Conservation (phyloP, 306 rosid species). For the barrel medic (Medicago truncatula) region DNA sequence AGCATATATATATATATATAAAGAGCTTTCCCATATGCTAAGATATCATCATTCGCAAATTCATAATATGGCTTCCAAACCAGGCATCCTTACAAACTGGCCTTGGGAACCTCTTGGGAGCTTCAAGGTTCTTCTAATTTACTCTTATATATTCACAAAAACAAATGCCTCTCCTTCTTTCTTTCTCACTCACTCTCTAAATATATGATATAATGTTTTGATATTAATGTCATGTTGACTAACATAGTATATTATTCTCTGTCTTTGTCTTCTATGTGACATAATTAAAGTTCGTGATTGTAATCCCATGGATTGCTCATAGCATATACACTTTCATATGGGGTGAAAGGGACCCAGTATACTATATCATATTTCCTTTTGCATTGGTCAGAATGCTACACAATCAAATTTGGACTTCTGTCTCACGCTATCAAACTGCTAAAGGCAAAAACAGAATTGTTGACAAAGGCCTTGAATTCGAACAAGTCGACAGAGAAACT, state of each 20-base stretch:
- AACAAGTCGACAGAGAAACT: slow-evolving; percentile 74
- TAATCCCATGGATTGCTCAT: slow-evolving; percentile 63
- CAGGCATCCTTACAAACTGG: slow-evolving; percentile 68
- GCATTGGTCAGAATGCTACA: slow-evolving; percentile 57
- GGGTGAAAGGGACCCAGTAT: slow-evolving; percentile 35
- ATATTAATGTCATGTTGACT: not conserved
- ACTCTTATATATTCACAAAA: too few species aligned
- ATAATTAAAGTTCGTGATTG: slow-evolving; percentile 35
- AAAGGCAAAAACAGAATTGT: slow-evolving; percentile 56
- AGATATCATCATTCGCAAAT: not conserved
- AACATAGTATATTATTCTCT: not conserved
- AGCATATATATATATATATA: not conserved
- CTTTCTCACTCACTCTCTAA: too few species aligned
- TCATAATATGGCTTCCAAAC: slow-evolving; percentile 61
- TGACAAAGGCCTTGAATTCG: slow-evolving; percentile 60
- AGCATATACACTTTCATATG: slow-evolving; percentile 44
- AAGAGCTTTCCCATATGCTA: not conserved
- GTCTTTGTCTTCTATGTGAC: not conserved
- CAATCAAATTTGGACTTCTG: slow-evolving; percentile 63
- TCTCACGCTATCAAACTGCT: slow-evolving; percentile 61
- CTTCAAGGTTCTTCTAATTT: slow-evolving; percentile 52
- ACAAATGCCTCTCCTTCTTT: too few species aligned
- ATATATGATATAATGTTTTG: not conserved
- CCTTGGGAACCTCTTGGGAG: slow-evolving; percentile 66
- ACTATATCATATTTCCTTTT: slow-evolving; percentile 51